Evolutionary conservation across 2,329 filamentous ascomycete genomes (phyloP).

Genomic region (Neofusicoccum laricinum): DNA sequence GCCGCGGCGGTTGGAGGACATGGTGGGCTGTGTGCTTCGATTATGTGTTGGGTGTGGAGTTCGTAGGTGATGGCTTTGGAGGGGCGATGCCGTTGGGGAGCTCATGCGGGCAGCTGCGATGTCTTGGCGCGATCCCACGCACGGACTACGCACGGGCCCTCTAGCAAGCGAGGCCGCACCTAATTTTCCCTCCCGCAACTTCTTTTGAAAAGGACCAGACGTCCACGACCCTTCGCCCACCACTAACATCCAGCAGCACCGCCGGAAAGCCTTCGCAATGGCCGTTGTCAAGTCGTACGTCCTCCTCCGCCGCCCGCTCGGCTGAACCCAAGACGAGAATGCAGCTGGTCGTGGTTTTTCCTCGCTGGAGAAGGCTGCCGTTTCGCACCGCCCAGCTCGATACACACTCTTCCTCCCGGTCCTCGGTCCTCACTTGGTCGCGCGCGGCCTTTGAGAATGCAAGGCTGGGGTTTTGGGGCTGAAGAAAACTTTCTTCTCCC

Average conservation of each 20-base stretch:
- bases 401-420: constrained; percentile 50
- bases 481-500: constrained; percentile 68
- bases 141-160: not conserved
- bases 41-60: not conserved
- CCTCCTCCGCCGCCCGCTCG: constrained; percentile 37
- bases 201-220: constrained; percentile 3
- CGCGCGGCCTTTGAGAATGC: constrained; percentile 51
- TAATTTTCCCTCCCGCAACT: constrained; percentile 1
- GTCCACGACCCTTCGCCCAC: constrained; percentile 28
- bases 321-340: constrained; percentile 15
- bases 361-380: constrained; percentile 65
- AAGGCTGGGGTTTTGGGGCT: constrained; percentile 73
- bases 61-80: not conserved
- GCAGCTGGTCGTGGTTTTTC: constrained; percentile 68
- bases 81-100: not conserved
- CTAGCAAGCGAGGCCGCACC: constrained; percentile 15
- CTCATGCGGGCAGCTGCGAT: not conserved
- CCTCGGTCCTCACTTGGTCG: constrained; percentile 52
- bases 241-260: constrained; percentile 41
- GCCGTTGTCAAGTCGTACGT: constrained; percentile 55
- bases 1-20: constrained; percentile 60
- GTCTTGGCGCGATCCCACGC: not conserved
- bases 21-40: constrained; percentile 16
- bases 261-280: constrained; percentile 50
- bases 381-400: constrained; percentile 68